These are phyloP conservation scores for Epichloe gansuensis DNA, from an alignment of 2,329 filamentous ascomycete genomes.

Conservation along the genomic window DNA sequence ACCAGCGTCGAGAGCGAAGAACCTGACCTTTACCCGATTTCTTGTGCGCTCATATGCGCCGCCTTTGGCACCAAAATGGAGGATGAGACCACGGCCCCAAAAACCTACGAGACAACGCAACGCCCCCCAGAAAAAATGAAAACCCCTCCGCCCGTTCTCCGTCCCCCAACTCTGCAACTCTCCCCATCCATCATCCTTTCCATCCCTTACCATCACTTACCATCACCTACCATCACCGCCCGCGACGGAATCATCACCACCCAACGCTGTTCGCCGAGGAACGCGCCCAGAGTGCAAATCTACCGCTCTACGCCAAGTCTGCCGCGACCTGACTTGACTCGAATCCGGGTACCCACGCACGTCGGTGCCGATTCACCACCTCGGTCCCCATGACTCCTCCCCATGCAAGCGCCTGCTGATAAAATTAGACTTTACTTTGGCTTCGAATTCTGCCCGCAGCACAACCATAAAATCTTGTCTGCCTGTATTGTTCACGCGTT, in stretches of 20 bases:
- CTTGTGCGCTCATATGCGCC: conserved; percentile 27
- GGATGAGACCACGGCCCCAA: conserved; percentile 27
- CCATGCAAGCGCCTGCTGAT: conserved; percentile 7
- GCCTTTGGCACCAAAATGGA: conserved; percentile 27
- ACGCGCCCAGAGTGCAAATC: conserved; percentile 1
- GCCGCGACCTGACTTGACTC: conserved; percentile 13
- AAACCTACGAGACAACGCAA: conserved; percentile 24
- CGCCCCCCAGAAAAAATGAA: conserved; percentile 18
- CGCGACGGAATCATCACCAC: conserved; percentile 16
- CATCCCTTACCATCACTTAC: conserved; percentile 10
- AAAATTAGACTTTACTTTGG: not conserved
- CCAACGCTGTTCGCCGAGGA: conserved; percentile 4
- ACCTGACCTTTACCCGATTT: conserved; percentile 21
- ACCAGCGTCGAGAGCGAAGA: conserved; percentile 9
- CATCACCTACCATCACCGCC: conserved; percentile 14
- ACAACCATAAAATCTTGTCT: conserved; percentile 1
- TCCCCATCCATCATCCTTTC: conserved; percentile 9
- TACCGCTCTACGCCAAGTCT: conserved; percentile 17
- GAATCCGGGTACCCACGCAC: conserved; percentile 11
- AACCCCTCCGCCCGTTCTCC: conserved; percentile 15
- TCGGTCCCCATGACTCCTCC: conserved; percentile 9
- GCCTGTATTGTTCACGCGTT: not conserved
- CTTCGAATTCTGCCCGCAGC: not conserved
- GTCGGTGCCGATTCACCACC: conserved; percentile 10
- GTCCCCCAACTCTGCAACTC: conserved; percentile 11